These are phyloP conservation scores for Fusarium praegraminearum DNA, from an alignment of 2,329 filamentous ascomycete genomes.

Conservation along the genomic window DNA sequence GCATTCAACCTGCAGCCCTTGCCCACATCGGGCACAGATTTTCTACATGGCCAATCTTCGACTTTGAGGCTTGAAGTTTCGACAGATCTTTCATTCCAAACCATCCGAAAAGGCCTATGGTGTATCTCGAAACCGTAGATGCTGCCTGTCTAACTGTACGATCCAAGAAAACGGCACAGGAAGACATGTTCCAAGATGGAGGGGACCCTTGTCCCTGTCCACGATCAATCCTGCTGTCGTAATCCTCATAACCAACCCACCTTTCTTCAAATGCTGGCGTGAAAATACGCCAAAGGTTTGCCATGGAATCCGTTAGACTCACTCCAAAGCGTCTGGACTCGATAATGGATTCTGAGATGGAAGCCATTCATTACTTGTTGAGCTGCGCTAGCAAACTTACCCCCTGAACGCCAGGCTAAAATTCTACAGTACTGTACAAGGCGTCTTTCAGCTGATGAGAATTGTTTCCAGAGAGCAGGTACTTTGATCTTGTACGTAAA, in stretches of 20 bases:
- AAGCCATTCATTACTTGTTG: constrained; percentile 20
- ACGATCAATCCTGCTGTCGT: constrained; percentile 19
- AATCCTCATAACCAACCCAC: constrained; percentile 12
- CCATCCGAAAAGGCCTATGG: constrained; percentile 27
- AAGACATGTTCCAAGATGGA: constrained; percentile 14
- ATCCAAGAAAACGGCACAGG: constrained; percentile 19
- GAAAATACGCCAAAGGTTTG: constrained; percentile 7
- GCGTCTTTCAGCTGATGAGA: not conserved
- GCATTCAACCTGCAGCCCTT: constrained; percentile 35
- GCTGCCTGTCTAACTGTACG: constrained; percentile 7
- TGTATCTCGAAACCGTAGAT: constrained; percentile 14
- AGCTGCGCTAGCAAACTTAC: constrained; percentile 19
- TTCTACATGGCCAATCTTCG: constrained; percentile 9
- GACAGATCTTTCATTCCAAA: constrained; percentile 40
- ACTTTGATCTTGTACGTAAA: constrained; percentile 12
- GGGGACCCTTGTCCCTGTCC: constrained; percentile 20
- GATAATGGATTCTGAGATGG: constrained; percentile 21
- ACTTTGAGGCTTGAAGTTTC: constrained; percentile 24
- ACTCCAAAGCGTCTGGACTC: constrained; percentile 25
- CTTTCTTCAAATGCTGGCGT: not conserved
- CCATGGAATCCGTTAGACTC: constrained; percentile 10
- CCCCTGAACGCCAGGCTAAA: constrained; percentile 18
- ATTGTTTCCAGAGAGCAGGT: constrained; percentile 6
- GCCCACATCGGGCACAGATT: constrained; percentile 23
- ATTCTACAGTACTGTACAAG: not conserved